A percentile compares a stretch with the other conserved stretches of the same genome.
phyloP scores from a whole-genome alignment of 495 filamentous ascomycete genomes.

The Podospora australis region DNA sequence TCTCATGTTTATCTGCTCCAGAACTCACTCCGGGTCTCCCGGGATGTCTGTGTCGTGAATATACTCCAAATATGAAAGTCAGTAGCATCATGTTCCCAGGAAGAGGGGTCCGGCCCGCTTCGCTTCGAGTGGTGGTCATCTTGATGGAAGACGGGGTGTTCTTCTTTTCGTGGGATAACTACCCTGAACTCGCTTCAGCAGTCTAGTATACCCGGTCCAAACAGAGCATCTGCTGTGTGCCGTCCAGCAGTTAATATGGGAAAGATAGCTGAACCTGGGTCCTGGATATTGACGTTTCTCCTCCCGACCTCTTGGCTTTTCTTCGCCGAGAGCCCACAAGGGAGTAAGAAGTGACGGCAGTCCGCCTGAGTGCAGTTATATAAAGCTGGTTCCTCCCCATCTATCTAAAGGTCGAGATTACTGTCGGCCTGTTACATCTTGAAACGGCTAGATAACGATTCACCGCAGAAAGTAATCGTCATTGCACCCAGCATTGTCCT shows the following conservation, averaged over 20 bases:
- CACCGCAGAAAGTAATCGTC: too few relatives aligned
- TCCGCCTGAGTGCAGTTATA: too few relatives aligned
- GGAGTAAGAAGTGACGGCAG: not conserved
- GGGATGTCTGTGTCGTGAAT: too few relatives aligned
- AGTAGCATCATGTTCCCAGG: not conserved
- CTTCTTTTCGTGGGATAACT: not conserved
- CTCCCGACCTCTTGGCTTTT: not conserved
- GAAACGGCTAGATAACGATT: too few relatives aligned
- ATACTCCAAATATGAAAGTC: too few relatives aligned
- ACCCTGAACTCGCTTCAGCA: not conserved
- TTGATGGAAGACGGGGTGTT: not conserved
- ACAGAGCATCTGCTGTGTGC: not conserved
- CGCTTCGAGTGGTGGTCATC: not conserved
- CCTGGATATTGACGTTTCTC: not conserved
- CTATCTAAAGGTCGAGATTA: too few relatives aligned
- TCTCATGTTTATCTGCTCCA: too few relatives aligned
- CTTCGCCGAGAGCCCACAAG: not conserved
- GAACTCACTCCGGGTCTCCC: too few relatives aligned
- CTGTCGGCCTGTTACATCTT: too few relatives aligned
- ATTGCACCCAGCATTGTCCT: too few relatives aligned
- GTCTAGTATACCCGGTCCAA: not conserved
- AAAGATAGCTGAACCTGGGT: conserved; percentile 2
- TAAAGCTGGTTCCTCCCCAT: too few relatives aligned
- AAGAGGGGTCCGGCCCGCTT: not conserved
- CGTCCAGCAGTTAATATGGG: not conserved